Evolutionary conservation across 2,329 filamentous ascomycete species (phyloP).

Genomic region (Fusarium pseudoanthophilum): DNA sequence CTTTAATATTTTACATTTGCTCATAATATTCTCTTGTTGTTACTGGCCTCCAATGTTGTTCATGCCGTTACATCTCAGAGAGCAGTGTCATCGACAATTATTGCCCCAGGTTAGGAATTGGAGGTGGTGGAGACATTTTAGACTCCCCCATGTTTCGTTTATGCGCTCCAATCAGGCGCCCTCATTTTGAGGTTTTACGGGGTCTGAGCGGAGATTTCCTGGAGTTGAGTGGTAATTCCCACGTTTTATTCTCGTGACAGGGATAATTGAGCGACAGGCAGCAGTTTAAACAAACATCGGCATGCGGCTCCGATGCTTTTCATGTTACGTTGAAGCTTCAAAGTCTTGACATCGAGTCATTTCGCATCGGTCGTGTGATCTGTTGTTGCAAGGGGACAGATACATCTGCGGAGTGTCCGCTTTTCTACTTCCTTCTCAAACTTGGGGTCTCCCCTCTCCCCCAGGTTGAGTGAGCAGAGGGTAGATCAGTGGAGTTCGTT

Average conservation of each 20-base stretch:
- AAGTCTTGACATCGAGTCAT: neutral
- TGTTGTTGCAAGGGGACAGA: neutral
- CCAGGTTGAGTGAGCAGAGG: neutral
- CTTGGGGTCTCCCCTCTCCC: too few relatives aligned
- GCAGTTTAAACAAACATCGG: neutral
- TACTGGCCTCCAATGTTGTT: neutral
- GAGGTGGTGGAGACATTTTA: neutral
- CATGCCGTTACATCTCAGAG: rapidly evolving
- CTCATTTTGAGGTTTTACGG: neutral
- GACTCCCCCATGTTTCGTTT: conserved; percentile 2
- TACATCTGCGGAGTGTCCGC: neutral
- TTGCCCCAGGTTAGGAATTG: neutral
- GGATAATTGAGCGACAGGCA: neutral
- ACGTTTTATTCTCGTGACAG: neutral
- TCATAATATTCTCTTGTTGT: too few relatives aligned
- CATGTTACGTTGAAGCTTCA: neutral
- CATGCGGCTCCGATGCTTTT: neutral
- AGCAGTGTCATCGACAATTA: neutral
- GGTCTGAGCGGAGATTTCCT: neutral
- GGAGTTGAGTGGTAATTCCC: neutral
- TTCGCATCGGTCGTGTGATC: neutral
- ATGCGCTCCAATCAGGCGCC: conserved; percentile 20
- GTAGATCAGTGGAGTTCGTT: neutral
- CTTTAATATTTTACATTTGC: rapidly evolving
- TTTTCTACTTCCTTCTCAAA: neutral